Conservation (phyloP, 345 rosid species). For the Salix arbutifolia region DNA sequence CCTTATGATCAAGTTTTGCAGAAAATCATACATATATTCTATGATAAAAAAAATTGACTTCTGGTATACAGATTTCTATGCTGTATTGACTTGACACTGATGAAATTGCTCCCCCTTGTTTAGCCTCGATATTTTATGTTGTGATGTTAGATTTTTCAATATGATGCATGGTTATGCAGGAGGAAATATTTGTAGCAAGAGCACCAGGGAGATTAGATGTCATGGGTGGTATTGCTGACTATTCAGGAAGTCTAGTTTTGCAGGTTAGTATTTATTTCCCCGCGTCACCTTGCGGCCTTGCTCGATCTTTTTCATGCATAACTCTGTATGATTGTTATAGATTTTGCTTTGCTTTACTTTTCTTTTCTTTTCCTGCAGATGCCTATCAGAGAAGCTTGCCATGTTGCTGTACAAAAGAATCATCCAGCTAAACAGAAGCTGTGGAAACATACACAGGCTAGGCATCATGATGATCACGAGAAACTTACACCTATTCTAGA, state of each 20-base stretch:
- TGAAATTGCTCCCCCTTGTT: no score
- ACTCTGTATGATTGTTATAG: no score
- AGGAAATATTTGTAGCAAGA: slow-evolving; percentile 85
- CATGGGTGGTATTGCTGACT: slow-evolving; percentile 99
- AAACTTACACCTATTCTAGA: slow-evolving; percentile 82
- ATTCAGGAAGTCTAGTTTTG: slow-evolving; percentile 96
- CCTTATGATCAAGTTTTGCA: no score
- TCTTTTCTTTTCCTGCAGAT: slow-evolving; percentile 38
- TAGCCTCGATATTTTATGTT: no score
- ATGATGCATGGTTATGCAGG: slow-evolving; percentile 38
- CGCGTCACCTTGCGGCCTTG: no score
- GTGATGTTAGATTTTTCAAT: no score
- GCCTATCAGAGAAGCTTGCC: slow-evolving; percentile 99
- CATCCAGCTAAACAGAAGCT: slow-evolving; percentile 85
- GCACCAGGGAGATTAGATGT: slow-evolving; percentile 99
- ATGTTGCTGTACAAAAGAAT: slow-evolving; percentile 89
- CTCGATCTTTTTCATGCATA: no score
- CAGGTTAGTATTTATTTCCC: slow-evolving; percentile 45
- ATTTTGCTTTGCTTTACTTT: neutral
- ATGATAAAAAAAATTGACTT: no score
- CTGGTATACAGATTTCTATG: no score
- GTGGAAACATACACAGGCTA: slow-evolving; percentile 95
- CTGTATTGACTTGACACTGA: no score
- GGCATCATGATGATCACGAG: slow-evolving; percentile 72
- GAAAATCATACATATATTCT: no score